Conservation (phyloP, 2,329 filamentous ascomycete genomes). For the Nemania abortiva region DNA sequence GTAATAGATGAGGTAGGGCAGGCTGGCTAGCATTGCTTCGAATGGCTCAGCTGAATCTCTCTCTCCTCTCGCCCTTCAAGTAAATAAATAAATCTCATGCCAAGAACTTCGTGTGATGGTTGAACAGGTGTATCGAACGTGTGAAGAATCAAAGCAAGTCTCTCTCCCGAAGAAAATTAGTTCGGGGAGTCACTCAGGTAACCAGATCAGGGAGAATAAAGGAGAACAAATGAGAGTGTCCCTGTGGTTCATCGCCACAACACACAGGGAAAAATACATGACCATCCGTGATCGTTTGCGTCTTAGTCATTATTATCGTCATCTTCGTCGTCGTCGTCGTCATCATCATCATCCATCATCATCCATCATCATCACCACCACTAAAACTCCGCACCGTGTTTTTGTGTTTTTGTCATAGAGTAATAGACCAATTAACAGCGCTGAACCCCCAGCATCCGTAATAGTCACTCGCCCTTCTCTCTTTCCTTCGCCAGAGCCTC, state of each 20-base stretch:
- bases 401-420: conserved; percentile 6
- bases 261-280: conserved; percentile 26
- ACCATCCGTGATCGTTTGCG: conserved; percentile 22
- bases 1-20: conserved; percentile 12
- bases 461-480: conserved; percentile 41
- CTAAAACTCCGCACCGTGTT: background rate
- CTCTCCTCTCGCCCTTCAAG: background rate
- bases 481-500: conserved; percentile 45
- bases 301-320: conserved; percentile 24
- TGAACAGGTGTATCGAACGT: conserved; percentile 37
- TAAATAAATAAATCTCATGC: conserved; percentile 4
- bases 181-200: background rate
- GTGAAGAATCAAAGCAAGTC: conserved; percentile 24
- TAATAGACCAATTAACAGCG: conserved; percentile 15
- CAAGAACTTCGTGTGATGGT: conserved; percentile 24
- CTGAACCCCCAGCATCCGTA: conserved; percentile 28
- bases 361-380: conserved; percentile 26
- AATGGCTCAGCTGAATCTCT: conserved; percentile 8
- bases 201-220: conserved; percentile 3
- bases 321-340: conserved; percentile 21
- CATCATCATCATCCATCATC: conserved; percentile 22
- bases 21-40: background rate
- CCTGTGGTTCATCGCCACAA: conserved; percentile 22
- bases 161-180: background rate
- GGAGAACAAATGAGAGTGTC: conserved; percentile 31